Percentiles rank a stretch among this genome's conserved stretches.
Conservation (phyloP, 306 rosid genomes). For the Prunus persica region DNA sequence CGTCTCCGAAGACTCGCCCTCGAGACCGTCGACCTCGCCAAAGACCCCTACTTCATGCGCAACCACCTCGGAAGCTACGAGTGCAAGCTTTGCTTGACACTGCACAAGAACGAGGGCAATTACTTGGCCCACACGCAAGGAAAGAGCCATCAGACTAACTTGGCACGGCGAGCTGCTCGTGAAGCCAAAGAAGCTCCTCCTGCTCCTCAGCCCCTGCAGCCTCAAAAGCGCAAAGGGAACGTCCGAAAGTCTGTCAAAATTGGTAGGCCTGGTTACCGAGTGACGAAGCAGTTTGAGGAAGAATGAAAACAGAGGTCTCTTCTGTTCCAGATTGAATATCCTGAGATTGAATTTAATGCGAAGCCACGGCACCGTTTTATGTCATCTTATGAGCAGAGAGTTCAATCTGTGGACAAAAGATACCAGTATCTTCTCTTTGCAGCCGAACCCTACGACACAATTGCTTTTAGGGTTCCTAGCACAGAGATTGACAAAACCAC, state of each 20-base stretch:
- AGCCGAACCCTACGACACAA: constrained; percentile 90
- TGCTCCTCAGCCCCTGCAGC: constrained; percentile 81
- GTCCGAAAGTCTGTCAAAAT: constrained; percentile 87
- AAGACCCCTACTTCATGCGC: constrained; percentile 97
- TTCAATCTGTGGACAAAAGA: constrained; percentile 77
- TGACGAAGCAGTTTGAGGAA: constrained; percentile 83
- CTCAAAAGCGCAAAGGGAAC: constrained; percentile 81
- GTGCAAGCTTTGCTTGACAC: constrained; percentile 86
- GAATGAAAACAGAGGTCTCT: constrained; percentile 95
- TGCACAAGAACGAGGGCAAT: constrained; percentile 94
- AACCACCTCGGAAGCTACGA: constrained; percentile 96
- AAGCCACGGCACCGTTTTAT: constrained; percentile 94
- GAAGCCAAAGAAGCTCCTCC: constrained; percentile 82
- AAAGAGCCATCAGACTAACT: constrained; percentile 87
- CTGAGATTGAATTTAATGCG: constrained; percentile 86
- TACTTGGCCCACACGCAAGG: constrained; percentile 98
- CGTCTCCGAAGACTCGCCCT: constrained; percentile 90
- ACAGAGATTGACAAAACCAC: constrained; percentile 81
- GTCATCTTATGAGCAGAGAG: constrained; percentile 97
- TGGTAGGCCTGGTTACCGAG: constrained; percentile 94
- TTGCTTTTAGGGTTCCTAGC: constrained; percentile 98
- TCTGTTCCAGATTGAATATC: constrained; percentile 93
- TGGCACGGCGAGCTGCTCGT: constrained; percentile 91
- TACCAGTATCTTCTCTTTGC: constrained; percentile 85
- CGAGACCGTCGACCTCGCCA: constrained; percentile 91